Base-by-base conservation (phyloP, 768 basidiomycete species). In the Leccinum ochraceum region DNA sequence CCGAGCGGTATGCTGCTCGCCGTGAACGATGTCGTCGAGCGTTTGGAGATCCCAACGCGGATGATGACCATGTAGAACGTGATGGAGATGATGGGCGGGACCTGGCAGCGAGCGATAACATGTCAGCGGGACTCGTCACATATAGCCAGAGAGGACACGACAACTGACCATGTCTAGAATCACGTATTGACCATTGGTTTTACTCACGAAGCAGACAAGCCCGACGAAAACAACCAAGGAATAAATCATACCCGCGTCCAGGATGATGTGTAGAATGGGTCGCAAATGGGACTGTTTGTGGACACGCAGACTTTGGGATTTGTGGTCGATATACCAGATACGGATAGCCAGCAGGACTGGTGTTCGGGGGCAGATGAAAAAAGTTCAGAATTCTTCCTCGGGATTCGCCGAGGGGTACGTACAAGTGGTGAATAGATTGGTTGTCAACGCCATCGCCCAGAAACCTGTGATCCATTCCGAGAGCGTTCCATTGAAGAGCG, bases 171-270 rank as follows among this genome's bases (percentile, higher is more conserved):
- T 52, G 22, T 56, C 30, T n/a, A 62, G 37, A 32, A 62, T 56
- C 24, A 62, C 42, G 20, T 44, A 52, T 53, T 62, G 60, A 17
- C 54, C 60, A 34, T 56, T 56, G 34, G 54, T 62, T 10, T 52
- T 20, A 9, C 28, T 37, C 0, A 44, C 13, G 28, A 56, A 62
- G 50, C 37, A 56, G 2, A 62, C 28, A 26, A 62, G 11, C 11
- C 32, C 50, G 16, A 20, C 49, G 3, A 52, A 42, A 16, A 62
- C 39, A 26, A 42, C 44, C 39, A 62, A 2, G 10, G 61, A 46
- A 4, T 62, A 62, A 14, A 57, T 46, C 39, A 46, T 30, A 16
- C 60, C 61, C 2, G 61, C 60, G n/a, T 62, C 60, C 14, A 62
- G 14, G 6, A 62, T 14, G 34, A 56, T n/a, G 44, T 6, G 30